phyloP scores from a whole-genome alignment of 495 filamentous ascomycete genomes.

The Zalerion maritima region DNA sequence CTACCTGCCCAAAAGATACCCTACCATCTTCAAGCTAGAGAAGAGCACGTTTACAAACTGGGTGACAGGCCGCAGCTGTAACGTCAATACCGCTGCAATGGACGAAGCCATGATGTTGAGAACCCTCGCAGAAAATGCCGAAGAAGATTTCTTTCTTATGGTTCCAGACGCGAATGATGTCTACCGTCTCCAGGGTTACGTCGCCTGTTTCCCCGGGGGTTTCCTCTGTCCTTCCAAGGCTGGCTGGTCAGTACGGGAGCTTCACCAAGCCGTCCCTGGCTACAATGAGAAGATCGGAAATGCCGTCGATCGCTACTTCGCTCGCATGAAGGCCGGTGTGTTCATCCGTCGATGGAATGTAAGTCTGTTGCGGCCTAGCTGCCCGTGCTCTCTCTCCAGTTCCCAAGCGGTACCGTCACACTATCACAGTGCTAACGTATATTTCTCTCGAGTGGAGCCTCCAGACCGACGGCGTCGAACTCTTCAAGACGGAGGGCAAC shows the following conservation, averaged over 20 bases:
- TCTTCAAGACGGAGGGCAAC: constrained; percentile 11
- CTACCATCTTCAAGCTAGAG: constrained; percentile 8
- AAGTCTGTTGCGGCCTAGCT: too few species aligned
- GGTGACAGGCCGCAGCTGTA: constrained; percentile 7
- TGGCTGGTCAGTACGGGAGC: constrained; percentile 21
- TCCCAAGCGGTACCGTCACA: too few species aligned
- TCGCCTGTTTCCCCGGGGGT: constrained; percentile 12
- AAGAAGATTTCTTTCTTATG: constrained; percentile 14
- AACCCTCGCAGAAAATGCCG: constrained; percentile 10
- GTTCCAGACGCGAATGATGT: constrained; percentile 7
- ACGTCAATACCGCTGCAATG: constrained; percentile 3
- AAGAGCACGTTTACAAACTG: constrained; percentile 7
- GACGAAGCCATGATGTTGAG: constrained; percentile 8
- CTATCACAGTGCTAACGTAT: too few species aligned
- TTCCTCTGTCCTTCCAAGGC: constrained; percentile 10
- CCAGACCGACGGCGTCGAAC: constrained; percentile 9
- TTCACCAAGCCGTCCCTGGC: constrained; percentile 48
- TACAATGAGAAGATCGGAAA: constrained; percentile 47
- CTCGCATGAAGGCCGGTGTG: constrained; percentile 31
- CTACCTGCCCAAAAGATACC: constrained; percentile 8
- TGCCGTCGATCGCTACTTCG: constrained; percentile 59
- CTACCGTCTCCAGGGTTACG: constrained; percentile 11
- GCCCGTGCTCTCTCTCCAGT: too few species aligned
- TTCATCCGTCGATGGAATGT: constrained; percentile 35
- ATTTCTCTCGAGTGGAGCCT: constrained; percentile 6